phyloP scores from a whole-genome alignment of 179 eudicot genomes.

The Beta lomatogona region DNA sequence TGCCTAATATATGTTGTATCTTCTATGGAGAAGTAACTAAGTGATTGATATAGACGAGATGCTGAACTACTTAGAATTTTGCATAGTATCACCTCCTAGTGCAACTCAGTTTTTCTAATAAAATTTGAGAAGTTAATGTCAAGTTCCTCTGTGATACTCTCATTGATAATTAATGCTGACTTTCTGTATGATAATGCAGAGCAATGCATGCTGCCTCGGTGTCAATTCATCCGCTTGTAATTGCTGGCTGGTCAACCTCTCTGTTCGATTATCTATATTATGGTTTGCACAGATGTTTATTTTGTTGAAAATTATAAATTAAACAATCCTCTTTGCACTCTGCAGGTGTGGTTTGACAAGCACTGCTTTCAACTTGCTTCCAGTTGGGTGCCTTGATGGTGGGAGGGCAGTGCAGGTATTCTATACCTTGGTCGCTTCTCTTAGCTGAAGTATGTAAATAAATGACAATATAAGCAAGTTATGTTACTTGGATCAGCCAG shows the following conservation, averaged over 20 bases:
- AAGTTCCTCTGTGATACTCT: background rate
- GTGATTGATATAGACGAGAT: background rate
- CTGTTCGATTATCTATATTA: conserved; percentile 5
- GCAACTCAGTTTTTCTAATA: background rate
- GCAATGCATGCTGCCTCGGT: conserved; percentile 85
- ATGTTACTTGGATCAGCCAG: background rate
- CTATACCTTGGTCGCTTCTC: background rate
- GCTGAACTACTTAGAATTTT: background rate
- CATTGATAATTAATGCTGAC: background rate
- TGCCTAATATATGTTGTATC: background rate
- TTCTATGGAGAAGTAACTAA: background rate
- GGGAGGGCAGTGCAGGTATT: conserved; percentile 96
- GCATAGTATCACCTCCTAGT: background rate
- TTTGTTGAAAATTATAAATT: conserved; percentile 7
- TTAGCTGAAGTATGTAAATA: background rate
- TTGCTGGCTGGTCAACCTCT: conserved; percentile 87
- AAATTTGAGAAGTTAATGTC: background rate
- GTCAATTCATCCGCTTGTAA: conserved; percentile 88
- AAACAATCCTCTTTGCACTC: conserved; percentile 34
- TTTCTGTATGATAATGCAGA: conserved; percentile 41
- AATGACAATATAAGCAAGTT: background rate
- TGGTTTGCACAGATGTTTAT: background rate
- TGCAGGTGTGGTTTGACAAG: conserved; percentile 97
- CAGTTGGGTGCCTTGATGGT: conserved; percentile 98
- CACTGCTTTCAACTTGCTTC: conserved; percentile 96